Conservation (phyloP, 2,329 filamentous ascomycete genomes). For the Coniochaeta pulveracea region DNA sequence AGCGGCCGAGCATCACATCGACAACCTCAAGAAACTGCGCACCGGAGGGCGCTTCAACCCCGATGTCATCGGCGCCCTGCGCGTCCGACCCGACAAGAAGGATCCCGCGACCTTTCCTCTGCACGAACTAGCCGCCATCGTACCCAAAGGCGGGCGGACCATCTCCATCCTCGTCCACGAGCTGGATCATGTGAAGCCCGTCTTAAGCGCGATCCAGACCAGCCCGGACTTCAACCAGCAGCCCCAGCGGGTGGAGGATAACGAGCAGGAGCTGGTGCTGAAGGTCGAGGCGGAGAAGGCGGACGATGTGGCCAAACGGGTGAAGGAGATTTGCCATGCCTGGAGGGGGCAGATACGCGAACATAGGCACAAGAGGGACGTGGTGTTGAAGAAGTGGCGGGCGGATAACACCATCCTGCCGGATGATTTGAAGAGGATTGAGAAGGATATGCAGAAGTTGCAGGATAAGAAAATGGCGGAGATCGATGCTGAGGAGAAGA, state of each 20-base stretch:
- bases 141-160: constrained; percentile 30
- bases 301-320: constrained; percentile 31
- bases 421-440: constrained; percentile 28
- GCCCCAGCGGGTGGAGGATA: constrained; percentile 45
- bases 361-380: constrained; percentile 34
- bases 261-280: constrained; percentile 46
- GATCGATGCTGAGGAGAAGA: constrained; percentile 38
- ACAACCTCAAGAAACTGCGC: constrained; percentile 28
- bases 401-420: constrained; percentile 29
- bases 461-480: constrained; percentile 42
- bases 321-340: constrained; percentile 33
- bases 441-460: constrained; percentile 35
- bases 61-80: constrained; percentile 32
- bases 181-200: constrained; percentile 34
- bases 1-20: constrained; percentile 28
- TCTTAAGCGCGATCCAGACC: constrained; percentile 42
- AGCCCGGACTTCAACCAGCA: constrained; percentile 48
- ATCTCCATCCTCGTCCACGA: constrained; percentile 27
- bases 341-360: constrained; percentile 39
- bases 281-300: constrained; percentile 39
- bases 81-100: constrained; percentile 23
- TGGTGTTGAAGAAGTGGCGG: constrained; percentile 36
- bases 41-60: constrained; percentile 41
- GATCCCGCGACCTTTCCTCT: constrained; percentile 29
- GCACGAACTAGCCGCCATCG: constrained; percentile 42